Percentiles rank a stretch among this genome's conserved stretches.
Evolutionary conservation across 2,329 filamentous ascomycete genomes (phyloP).

Genomic region (Exophiala sp.): DNA sequence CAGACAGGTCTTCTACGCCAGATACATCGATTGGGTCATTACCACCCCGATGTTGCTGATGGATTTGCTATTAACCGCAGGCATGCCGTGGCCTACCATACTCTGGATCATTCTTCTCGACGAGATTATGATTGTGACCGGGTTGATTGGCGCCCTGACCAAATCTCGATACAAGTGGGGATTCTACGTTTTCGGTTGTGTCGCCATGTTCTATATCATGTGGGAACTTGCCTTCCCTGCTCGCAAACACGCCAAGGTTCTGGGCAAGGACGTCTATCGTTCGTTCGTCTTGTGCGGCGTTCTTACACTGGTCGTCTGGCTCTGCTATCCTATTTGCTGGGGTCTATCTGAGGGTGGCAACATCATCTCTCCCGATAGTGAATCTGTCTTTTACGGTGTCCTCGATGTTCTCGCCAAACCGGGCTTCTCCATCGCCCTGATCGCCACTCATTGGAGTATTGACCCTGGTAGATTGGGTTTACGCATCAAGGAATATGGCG

Average conservation of each 20-base stretch:
- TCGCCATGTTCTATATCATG: constrained; percentile 50
- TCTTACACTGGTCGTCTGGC: constrained; percentile 60
- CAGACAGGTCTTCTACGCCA: constrained; percentile 62
- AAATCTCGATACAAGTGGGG: constrained; percentile 56
- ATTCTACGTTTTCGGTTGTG: constrained; percentile 57
- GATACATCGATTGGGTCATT: constrained; percentile 62
- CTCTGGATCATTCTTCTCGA: constrained; percentile 60
- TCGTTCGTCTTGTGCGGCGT: constrained; percentile 55
- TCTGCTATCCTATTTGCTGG: constrained; percentile 60
- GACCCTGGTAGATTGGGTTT: not conserved
- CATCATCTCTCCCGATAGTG: constrained; percentile 57
- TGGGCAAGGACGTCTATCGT: constrained; percentile 52
- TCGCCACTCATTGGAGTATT: not conserved
- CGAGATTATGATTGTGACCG: constrained; percentile 64
- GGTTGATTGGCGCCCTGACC: constrained; percentile 62
- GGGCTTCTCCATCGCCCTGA: not conserved
- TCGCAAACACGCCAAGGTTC: constrained; percentile 50
- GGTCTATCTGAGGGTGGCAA: constrained; percentile 63
- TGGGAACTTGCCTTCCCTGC: constrained; percentile 56
- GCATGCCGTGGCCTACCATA: constrained; percentile 62
- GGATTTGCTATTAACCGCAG: constrained; percentile 62
- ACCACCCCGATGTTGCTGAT: constrained; percentile 62
- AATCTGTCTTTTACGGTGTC: not conserved
- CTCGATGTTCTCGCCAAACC: not conserved
- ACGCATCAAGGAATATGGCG: not conserved